Evolutionary conservation across 139 green algal genomes (phyloP), one percentile per base, ranked within the genome.

Genomic region (Tetratostichococcus sp.): DNA sequence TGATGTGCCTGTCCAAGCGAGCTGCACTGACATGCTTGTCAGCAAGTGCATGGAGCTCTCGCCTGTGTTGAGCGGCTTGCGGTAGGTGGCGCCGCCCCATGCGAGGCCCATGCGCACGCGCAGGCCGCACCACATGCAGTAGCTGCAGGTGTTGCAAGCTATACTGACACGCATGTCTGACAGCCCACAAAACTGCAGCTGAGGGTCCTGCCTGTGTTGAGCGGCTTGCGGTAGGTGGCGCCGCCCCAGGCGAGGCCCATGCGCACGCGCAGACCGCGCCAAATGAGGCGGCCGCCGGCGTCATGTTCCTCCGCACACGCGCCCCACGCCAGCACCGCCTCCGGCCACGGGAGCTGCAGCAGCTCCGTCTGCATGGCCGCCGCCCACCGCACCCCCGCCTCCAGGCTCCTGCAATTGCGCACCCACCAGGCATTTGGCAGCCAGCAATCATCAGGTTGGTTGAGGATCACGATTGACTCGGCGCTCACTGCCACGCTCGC

Each of bases 21-120:
- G n/a, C n/a, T n/a, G n/a, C n/a, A n/a, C n/a, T n/a, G n/a, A n/a
- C 4, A 65, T 2, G 65, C 57, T 57, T 2, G 28, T 43, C 19
- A 69, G 19, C 30, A 73, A 59, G 69, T 19, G 69, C 8, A n/a
- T n/a, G 50, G 11, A 62, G 14, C 2, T 0, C 71, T 28, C 71
- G 83, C 89, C 89, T 69, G 90, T 93, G 78, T 91, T 93, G 39
- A 94, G 80, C 3, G 90, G 89, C 50, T 91, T 89, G 35, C 89
- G 88, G 58, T 80, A 77, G 43, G 75, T 80, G 71, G 85, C 79
- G 30, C 80, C 72, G 28, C 91, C 91, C 59, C 76, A 93, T 1
- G 86, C 81, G 74, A 94, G 88, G 69, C 91, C 91, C 42, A 96
- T 84, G n/a, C 84, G 82, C 67, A 94, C 83, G 1, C 86, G 79